Conservation (phyloP, 176 grass and related monocot genomes). For the Zizania latifolia region DNA sequence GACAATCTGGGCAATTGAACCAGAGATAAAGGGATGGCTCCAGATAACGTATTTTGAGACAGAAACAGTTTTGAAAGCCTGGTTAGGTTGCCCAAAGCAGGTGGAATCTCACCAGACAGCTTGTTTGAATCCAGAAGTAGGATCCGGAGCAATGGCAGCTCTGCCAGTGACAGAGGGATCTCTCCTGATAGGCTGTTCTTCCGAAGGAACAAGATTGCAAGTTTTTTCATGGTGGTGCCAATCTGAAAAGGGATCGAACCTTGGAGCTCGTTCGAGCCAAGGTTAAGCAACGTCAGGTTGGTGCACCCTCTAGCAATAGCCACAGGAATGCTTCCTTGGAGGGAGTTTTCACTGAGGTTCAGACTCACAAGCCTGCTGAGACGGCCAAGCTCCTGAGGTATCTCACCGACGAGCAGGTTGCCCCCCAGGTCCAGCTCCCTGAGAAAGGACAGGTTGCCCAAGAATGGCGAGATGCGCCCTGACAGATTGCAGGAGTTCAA, state of each 20-base stretch:
- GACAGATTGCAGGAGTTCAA: neutral
- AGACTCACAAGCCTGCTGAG: neutral
- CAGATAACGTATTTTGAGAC: too few species aligned
- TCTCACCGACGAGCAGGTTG: conserved; percentile 4
- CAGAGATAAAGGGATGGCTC: conserved; percentile 20
- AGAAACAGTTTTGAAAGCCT: too few species aligned
- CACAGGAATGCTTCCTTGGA: neutral
- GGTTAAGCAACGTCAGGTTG: neutral
- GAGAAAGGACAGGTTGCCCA: conserved; percentile 31
- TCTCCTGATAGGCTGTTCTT: too few species aligned
- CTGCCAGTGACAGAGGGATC: too few species aligned
- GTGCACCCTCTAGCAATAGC: conserved; percentile 18
- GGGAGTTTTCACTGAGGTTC: neutral
- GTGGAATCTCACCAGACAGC: neutral
- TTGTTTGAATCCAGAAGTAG: neutral
- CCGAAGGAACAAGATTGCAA: too few species aligned
- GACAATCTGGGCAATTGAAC: neutral
- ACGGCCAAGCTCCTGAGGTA: conserved; percentile 15
- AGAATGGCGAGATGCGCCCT: too few species aligned
- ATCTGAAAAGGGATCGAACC: too few species aligned
- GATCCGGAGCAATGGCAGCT: too few species aligned
- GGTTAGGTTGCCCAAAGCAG: neutral
- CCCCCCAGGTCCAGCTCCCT: neutral
- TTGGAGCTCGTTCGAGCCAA: too few species aligned
- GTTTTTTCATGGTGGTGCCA: too few species aligned